Conservation (phyloP, 2,329 filamentous ascomycete genomes). For the Penicillium janthinellum region DNA sequence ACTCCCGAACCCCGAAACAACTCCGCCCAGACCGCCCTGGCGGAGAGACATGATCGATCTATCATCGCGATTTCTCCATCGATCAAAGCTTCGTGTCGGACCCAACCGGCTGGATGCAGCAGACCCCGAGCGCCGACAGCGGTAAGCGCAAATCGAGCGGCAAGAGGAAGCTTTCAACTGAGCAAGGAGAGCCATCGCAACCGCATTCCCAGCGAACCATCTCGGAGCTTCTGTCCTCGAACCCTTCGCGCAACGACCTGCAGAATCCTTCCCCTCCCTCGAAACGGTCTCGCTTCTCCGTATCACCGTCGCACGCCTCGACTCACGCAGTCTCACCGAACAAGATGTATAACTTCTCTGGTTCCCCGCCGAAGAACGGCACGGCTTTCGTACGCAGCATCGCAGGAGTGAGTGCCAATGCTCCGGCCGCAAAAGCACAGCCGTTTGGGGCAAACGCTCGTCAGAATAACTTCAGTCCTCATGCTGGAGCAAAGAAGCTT, state of each 20-base stretch:
- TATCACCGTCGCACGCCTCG: slow-evolving; percentile 26
- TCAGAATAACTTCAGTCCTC: slow-evolving; percentile 65
- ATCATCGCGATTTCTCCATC: slow-evolving; percentile 15
- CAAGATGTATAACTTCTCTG: slow-evolving; percentile 59
- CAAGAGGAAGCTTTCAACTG: slow-evolving; percentile 43
- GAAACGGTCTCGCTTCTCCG: slow-evolving; percentile 46
- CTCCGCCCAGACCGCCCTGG: slow-evolving; percentile 11
- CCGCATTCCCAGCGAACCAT: slow-evolving; percentile 46
- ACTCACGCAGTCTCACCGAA: slow-evolving; percentile 34
- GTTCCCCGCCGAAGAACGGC: slow-evolving; percentile 40
- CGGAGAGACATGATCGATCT: slow-evolving; percentile 15
- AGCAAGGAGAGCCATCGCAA: slow-evolving; percentile 37
- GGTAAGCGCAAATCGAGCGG: slow-evolving; percentile 47
- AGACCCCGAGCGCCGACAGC: slow-evolving; percentile 41
- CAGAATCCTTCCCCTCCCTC: slow-evolving; percentile 34
- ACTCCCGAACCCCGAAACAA: slow-evolving; percentile 8
- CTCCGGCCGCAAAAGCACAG: slow-evolving; percentile 27
- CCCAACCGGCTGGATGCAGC: slow-evolving; percentile 48
- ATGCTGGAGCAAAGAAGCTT: slow-evolving; percentile 77
- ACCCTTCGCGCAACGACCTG: slow-evolving; percentile 26
- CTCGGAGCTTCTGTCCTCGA: slow-evolving; percentile 47
- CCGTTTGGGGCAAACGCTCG: slow-evolving; percentile 37
- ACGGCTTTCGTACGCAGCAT: slow-evolving; percentile 50
- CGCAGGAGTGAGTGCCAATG: slow-evolving; percentile 36
- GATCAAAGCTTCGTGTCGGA: slow-evolving; percentile 28